Evolutionary conservation across 768 basidiomycete genomes (phyloP), one percentile per base, ranked within the genome.

Genomic region (Tephrocybe sp.): DNA sequence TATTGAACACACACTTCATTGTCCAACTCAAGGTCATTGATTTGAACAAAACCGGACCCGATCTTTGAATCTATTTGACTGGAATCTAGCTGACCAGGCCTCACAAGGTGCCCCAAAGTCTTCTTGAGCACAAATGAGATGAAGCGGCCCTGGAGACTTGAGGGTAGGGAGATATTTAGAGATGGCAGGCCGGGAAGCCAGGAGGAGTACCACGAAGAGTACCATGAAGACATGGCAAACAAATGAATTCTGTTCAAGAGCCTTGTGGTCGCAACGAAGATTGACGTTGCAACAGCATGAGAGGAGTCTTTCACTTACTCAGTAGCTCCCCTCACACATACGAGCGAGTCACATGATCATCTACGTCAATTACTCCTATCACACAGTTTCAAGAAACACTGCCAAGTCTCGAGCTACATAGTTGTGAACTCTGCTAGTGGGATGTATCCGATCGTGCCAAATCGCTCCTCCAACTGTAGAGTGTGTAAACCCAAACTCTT

Each of bases 21-120:
- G 65, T 92, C 82, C 44, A 98, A 70, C 64, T 93, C 83, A 49
- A 97, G 72, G 61, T 92, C 84, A 55, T 85, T 85, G 33, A 98
- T 79, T 67, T 93, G 89, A 4, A 97, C 83, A 64, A 80, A 86
- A 14, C 95, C 95, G 36, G 86, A 87, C n/a, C 91, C 88, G 60
- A 98, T 86, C 68, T 96, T 92, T 23, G 92, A 89, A 60, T 96
- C 92, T 60, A 97, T 87, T 69, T 92, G 85, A 49, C 85, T 79
- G 45, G 82, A 75, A 69, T 97, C 90, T 51, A 97, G 80, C 61
- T 94, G 93, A 13, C 92, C 94, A 9, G 89, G 90, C 65, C 87
- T 89, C 48, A 98, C 78, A 53, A 97, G 78, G 63, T 87, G 88
- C 10, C 95, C 95, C 0, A 98, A 72, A 7, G 82, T 78, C 61